phyloP scores from a whole-genome alignment of 225 moss, liverwort and hornwort genomes.

The Pseudoscleropodium purum region DNA sequence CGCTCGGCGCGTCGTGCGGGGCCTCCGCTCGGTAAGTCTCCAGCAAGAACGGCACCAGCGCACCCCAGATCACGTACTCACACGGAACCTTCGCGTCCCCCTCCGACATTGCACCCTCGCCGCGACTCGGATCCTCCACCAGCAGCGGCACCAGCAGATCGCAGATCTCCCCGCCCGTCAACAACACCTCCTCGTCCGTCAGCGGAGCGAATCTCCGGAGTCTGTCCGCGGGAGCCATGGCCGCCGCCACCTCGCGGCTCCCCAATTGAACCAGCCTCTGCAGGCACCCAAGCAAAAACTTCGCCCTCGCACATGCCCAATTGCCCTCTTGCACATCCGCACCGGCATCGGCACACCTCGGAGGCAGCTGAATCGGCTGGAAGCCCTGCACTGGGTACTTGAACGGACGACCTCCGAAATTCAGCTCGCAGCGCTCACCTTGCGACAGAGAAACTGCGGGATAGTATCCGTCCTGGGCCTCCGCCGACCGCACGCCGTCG shows the following conservation, averaged over 20 bases:
- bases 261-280: conserved; percentile 96
- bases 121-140: conserved; percentile 9
- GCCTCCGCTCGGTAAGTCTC: conserved; percentile 74
- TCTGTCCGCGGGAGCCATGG: conserved; percentile 84
- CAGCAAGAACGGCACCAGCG: conserved; percentile 73
- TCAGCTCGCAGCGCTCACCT: conserved; percentile 95
- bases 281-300: conserved; percentile 73
- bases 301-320: conserved; percentile 46
- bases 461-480: conserved; percentile 66
- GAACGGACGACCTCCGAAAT: conserved; percentile 92
- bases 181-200: conserved; percentile 43
- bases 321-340: conserved; percentile 1
- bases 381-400: conserved; percentile 77
- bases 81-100: conserved; percentile 1
- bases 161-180: conserved; percentile 63
- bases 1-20: conserved; percentile 87
- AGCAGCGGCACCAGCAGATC: conserved; percentile 63
- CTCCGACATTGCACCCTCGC: neutral
- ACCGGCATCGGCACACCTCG: conserved; percentile 25
- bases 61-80: conserved; percentile 84
- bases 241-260: conserved; percentile 90
- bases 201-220: conserved; percentile 61
- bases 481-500: conserved; percentile 46
- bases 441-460: conserved; percentile 92
- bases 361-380: conserved; percentile 67